Base-by-base conservation (phyloP, 2,329 filamentous ascomycete genomes). In the Thyridium curvatum region DNA sequence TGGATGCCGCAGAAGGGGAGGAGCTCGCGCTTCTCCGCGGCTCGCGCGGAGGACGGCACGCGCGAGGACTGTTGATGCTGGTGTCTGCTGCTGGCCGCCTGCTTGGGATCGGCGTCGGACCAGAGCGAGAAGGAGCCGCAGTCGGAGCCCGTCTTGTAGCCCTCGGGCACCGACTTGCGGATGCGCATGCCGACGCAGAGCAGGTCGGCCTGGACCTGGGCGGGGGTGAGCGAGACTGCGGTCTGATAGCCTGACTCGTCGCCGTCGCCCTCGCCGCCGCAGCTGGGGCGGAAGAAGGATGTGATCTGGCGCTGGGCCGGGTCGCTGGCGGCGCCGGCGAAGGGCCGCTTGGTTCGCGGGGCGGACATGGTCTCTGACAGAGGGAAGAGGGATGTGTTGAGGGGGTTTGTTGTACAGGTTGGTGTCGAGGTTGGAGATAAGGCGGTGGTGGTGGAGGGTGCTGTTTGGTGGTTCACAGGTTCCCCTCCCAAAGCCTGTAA, bases 131-230 rank as follows among this genome's bases (percentile, higher is more conserved):
- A 79, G 48, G 64, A 67, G 44, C 58, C 61, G 54, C 69, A 65
- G 38, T 56, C 52, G 46, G 58, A 60, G 40, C 75, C 75, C 2
- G 86, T 94, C 68, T 94, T 94, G 73, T 96, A 96, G 43, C 91
- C 91, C 58, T 96, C 90, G 1, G 88, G 84, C 8, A 97, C 85
- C 10, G 86, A 86, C 66, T 97, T 97, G 56, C 91, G 84, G 37
- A 97, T 76, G 17, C 91, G 83, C 89, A 96, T 96, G 52, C 91
- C 91, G 47, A 97, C 91, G 52, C 76, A 86, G 32, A 96, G 71
- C n/a, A 97, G 80, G 45, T 85, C 85, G 29, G 89, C 74, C 61
- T 95, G 87, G 26, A 94, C 72, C 8, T 70, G 70, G 17, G 72
- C 61, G 2, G 86, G 80, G 68, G 4, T 59, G 51, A 4, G 79